A percentile compares a stretch with the other conserved stretches of the same genome.
These are phyloP conservation scores for Suillus hirtellus DNA, from an alignment of 768 basidiomycete species.

Conservation along the genomic window DNA sequence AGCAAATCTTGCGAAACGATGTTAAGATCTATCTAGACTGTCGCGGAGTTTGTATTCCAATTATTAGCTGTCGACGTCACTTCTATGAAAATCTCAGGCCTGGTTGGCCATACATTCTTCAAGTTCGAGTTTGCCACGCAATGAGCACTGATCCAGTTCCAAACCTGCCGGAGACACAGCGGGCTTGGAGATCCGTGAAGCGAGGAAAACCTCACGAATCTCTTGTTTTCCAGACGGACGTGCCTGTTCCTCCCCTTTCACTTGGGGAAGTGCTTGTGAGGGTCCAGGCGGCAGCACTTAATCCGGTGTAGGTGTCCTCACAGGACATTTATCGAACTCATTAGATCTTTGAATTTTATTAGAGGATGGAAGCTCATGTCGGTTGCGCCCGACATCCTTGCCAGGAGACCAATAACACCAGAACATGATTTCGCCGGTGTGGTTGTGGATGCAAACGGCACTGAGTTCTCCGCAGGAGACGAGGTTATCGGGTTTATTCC, in stretches of 20 bases:
- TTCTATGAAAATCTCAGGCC: no score
- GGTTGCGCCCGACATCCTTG: conserved; percentile 46
- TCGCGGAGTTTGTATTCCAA: conserved; percentile 4
- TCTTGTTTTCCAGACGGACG: conserved; percentile 29
- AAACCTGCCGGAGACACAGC: conserved; percentile 23
- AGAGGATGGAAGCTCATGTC: conserved; percentile 65
- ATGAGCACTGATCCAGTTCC: neutral
- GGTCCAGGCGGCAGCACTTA: conserved; percentile 58
- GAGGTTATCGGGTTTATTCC: conserved; percentile 61
- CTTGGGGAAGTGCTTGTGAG: conserved; percentile 50
- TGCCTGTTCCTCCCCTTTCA: conserved; percentile 35
- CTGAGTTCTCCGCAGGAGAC: conserved; percentile 57
- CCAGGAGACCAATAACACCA: conserved; percentile 49
- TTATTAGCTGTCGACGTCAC: neutral
- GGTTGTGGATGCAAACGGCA: conserved; percentile 54
- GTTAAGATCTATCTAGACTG: neutral
- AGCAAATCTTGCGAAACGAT: neutral
- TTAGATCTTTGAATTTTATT: neutral
- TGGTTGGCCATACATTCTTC: neutral
- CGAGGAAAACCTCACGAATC: conserved; percentile 33
- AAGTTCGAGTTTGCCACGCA: neutral
- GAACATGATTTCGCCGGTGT: conserved; percentile 68
- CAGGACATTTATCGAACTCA: neutral
- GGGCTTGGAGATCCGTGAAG: conserved; percentile 32
- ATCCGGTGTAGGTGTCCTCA: conserved; percentile 54